Base-by-base conservation (phyloP, 1,139 yeast genomes). In the Yamadazyma siamensis region DNA sequence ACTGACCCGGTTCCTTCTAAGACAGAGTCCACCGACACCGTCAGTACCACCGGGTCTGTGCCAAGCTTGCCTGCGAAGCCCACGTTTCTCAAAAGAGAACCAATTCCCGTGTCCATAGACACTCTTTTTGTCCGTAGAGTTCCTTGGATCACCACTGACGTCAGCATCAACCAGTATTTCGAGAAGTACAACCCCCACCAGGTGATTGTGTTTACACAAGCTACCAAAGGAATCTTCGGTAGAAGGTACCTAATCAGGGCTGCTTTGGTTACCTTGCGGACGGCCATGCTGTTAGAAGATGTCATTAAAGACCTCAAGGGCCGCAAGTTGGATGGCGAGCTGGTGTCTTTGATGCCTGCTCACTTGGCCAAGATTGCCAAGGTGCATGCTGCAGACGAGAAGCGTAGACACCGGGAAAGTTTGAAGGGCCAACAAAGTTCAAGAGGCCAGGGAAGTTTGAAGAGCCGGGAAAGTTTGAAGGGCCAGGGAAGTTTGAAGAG, bases 181-280 rank as follows among this genome's bases (percentile, higher is more conserved):
- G 53, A 57, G 15, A 71, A 59, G 3, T 75, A 57, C 49, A 49
- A 50, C 11, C 77, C 80, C 7, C 56, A 61, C 16, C 73, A 70
- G 23, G 63, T 73, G 25, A 65, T 61, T 50, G 61, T 77, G 28
- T 67, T 62, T 45, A 68, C 60, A 47, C 60, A 61, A 32, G 56
- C 27, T 13, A 28, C 32, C 25, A 9, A 35, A 31, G 21, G 33
- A 17, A 20, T 27, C 8, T 26, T 38, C 8, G 34, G 32, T 35
- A 27, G 40, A 11, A 40, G 50, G 12, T 25, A 35, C 13, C 51
- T 53, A 34, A 69, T 69, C 10, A 71, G 76, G 34, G 30, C 29
- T 12, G 85, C 80, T 1, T 61, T 80, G 43, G 73, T 78, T 24
- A 71, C 70, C 15, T 59, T 80, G 34, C 63, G 67, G 18, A 59